Conservation (phyloP, 208 protist genomes). For the Chromosphaera perkinsii region DNA sequence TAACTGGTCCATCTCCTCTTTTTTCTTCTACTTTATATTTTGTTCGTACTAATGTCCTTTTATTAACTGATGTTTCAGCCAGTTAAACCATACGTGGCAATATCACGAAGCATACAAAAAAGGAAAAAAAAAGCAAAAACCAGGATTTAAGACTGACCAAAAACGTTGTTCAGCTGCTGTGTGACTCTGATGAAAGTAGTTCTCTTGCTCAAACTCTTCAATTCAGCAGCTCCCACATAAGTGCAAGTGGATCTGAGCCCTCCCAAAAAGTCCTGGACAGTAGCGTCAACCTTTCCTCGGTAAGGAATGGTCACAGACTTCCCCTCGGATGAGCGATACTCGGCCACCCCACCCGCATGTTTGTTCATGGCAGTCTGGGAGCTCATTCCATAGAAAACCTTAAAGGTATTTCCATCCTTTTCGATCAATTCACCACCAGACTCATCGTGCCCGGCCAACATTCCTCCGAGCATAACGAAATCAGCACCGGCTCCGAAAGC, state of each 20-base stretch:
- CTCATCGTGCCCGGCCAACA: conserved; percentile 41
- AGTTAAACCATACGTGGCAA: too few species aligned
- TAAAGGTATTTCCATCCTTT: conserved; percentile 25
- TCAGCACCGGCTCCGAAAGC: conserved; percentile 44
- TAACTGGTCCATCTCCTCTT: too few species aligned
- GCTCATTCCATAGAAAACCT: conserved; percentile 45
- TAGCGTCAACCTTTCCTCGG: conserved; percentile 22
- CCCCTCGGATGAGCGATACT: conserved; percentile 38
- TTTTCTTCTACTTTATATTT: too few species aligned
- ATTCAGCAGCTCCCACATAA: conserved; percentile 28
- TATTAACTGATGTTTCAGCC: too few species aligned
- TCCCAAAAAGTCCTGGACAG: conserved; percentile 24
- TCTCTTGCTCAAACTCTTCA: conserved; percentile 27
- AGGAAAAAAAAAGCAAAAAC: too few species aligned
- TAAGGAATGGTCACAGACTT: conserved; percentile 38
- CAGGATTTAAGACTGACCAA: too few species aligned
- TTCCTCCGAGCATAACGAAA: conserved; percentile 44
- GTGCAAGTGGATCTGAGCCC: conserved; percentile 30
- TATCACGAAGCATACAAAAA: too few species aligned
- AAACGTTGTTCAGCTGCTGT: conserved; percentile 30
- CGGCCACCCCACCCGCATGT: conserved; percentile 34
- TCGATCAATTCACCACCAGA: conserved; percentile 32
- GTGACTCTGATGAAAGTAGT: conserved; percentile 35
- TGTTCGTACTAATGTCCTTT: too few species aligned
- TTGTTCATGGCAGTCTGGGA: conserved; percentile 35